phyloP scores from a whole-genome alignment of 2,329 filamentous ascomycete species.

The Zasmidium citrigriseum region DNA sequence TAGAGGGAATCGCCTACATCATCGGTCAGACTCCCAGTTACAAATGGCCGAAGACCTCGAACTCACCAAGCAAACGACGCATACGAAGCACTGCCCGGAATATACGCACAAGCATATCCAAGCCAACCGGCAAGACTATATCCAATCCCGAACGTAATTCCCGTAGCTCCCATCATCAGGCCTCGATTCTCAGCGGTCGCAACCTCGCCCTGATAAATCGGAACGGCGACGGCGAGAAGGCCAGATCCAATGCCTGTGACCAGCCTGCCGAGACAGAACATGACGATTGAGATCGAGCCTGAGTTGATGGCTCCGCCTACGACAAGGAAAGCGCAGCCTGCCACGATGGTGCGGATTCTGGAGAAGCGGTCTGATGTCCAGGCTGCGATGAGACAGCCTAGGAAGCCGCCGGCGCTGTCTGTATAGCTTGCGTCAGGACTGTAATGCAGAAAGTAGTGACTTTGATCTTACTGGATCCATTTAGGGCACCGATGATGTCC shows the following conservation, averaged over 20 bases:
- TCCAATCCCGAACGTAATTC: conserved; percentile 45
- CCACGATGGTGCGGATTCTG: conserved; percentile 41
- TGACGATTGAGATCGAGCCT: conserved; percentile 40
- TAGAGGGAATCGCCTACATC: conserved; percentile 44
- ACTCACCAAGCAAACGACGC: conserved; percentile 37
- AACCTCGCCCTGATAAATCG: conserved; percentile 44
- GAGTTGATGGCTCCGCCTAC: conserved; percentile 44
- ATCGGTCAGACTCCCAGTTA: too few species aligned
- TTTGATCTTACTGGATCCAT: conserved; percentile 38
- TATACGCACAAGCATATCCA: conserved; percentile 45
- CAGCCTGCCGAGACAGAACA: conserved; percentile 44
- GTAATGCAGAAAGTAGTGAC: too few species aligned
- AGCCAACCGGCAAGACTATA: conserved; percentile 43
- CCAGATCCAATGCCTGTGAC: conserved; percentile 42
- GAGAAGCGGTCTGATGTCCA: conserved; percentile 43
- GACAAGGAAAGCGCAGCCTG: conserved; percentile 39
- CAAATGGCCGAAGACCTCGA: too few species aligned
- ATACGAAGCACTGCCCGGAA: conserved; percentile 32
- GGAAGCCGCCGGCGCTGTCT: conserved; percentile 42
- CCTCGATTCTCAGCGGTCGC: conserved; percentile 42
- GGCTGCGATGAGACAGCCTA: conserved; percentile 39
- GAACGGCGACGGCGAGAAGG: conserved; percentile 31
- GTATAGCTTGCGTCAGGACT: too few species aligned
- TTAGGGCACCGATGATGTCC: conserved; percentile 48
- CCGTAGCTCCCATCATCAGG: conserved; percentile 43